Conservation (phyloP, 2,329 filamentous ascomycete species). For the Aureobasidium namibiae region DNA sequence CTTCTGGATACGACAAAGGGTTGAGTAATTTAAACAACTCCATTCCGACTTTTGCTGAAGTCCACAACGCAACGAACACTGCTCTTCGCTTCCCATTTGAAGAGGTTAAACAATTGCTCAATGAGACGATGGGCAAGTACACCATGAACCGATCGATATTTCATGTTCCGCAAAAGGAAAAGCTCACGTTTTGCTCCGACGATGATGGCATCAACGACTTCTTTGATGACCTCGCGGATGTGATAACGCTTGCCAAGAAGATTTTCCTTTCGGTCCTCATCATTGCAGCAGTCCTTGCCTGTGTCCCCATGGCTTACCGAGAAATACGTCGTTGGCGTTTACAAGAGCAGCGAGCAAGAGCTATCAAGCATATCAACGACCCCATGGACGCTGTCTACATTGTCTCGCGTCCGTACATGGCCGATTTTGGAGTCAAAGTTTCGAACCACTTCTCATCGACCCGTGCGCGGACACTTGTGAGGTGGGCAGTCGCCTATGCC, state of each 20-base stretch:
- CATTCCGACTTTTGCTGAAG: constrained; percentile 74
- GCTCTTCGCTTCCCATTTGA: constrained; percentile 75
- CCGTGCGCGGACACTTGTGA: constrained; percentile 61
- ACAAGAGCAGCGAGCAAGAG: constrained; percentile 60
- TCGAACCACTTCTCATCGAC: constrained; percentile 55
- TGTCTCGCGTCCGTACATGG: constrained; percentile 69
- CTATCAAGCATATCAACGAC: constrained; percentile 63
- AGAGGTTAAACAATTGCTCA: constrained; percentile 65
- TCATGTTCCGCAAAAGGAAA: constrained; percentile 73
- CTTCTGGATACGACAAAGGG: constrained; percentile 58
- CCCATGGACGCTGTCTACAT: constrained; percentile 86
- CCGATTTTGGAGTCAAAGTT: constrained; percentile 61
- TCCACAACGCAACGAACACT: constrained; percentile 71
- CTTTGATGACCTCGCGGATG: constrained; percentile 62
- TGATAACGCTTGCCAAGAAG: constrained; percentile 61
- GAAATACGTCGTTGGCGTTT: constrained; percentile 71
- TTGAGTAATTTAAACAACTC: constrained; percentile 66
- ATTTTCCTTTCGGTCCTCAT: constrained; percentile 70
- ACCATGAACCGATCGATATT: constrained; percentile 70
- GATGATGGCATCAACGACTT: constrained; percentile 76
- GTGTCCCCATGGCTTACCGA: constrained; percentile 69
- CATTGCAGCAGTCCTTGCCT: constrained; percentile 62
- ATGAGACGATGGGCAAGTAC: constrained; percentile 63
- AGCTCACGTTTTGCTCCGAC: constrained; percentile 79
- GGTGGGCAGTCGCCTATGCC: constrained; percentile 82